Percentiles rank a stretch among this genome's conserved stretches.
Conservation (phyloP, 805 yeast species). For the Starmerella apis region DNA sequence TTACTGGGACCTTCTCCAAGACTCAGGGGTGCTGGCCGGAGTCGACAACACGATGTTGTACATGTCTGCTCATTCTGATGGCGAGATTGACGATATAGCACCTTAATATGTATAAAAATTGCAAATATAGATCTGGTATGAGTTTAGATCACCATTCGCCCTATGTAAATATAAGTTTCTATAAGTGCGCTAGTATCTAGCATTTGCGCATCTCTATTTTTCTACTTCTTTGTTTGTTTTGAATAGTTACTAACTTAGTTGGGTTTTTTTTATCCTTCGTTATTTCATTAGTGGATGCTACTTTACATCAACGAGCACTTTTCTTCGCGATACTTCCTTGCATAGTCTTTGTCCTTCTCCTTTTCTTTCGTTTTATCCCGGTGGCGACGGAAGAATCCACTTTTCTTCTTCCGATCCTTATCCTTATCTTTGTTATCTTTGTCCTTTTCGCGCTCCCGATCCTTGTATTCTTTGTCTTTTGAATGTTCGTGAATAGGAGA, state of each 20-base stretch:
- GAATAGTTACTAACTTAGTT: too few species aligned
- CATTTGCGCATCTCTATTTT: too few species aligned
- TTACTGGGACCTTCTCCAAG: conserved; percentile 1
- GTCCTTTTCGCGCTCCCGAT: neutral
- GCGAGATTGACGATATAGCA: neutral
- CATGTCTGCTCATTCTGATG: conserved; percentile 9
- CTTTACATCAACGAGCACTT: conserved; percentile 24
- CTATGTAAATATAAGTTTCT: too few species aligned
- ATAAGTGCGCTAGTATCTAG: too few species aligned
- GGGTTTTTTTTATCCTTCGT: too few species aligned
- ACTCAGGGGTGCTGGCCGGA: conserved; percentile 1
- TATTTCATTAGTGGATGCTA: too few species aligned
- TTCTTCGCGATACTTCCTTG: conserved; percentile 26
- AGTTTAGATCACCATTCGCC: too few species aligned
- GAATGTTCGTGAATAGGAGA: neutral
- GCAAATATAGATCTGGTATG: too few species aligned
- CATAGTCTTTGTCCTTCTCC: conserved; percentile 22
- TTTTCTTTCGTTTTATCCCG: conserved; percentile 7
- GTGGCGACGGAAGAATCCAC: neutral
- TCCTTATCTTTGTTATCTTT: conserved; percentile 6
- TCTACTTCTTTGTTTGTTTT: too few species aligned
- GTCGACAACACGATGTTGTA: conserved; percentile 13
- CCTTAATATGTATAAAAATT: too few species aligned
- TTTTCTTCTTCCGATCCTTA: conserved; percentile 10
- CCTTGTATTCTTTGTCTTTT: neutral